Conservation (phyloP, 1,284 basidiomycete species). For the Chiua sp. region DNA sequence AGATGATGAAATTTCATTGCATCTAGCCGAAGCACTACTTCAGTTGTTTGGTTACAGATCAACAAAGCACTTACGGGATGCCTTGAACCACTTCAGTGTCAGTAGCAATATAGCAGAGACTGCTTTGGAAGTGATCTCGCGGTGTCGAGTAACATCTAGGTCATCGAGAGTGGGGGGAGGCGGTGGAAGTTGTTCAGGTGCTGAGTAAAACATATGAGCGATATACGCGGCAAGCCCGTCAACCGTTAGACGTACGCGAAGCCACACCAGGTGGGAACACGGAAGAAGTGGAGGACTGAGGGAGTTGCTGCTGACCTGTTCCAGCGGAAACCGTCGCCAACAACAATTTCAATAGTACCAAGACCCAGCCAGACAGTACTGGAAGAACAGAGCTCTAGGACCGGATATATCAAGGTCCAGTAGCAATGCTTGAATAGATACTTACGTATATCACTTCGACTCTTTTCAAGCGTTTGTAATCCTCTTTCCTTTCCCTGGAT, state of each 20-base stretch:
- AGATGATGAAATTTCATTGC: slow-evolving; percentile 99
- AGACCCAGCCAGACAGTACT: slow-evolving; percentile 84
- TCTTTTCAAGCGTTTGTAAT: slow-evolving; percentile 83
- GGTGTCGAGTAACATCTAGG: slow-evolving; percentile 92
- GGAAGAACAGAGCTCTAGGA: slow-evolving; percentile 78
- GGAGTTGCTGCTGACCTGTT: slow-evolving; percentile 56
- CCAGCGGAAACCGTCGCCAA: slow-evolving; percentile 89
- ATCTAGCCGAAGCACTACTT: slow-evolving; percentile 54
- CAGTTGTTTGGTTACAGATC: neutral
- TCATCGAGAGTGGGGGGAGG: slow-evolving; percentile 91
- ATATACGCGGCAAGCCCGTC: slow-evolving; percentile 1
- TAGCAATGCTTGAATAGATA: neutral
- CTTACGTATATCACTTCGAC: slow-evolving; percentile 93
- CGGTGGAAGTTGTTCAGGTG: slow-evolving; percentile 64
- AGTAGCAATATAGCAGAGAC: slow-evolving; percentile 94
- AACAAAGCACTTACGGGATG: slow-evolving; percentile 73
- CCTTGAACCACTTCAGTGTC: slow-evolving; percentile 98
- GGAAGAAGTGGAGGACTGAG: slow-evolving; percentile 64
- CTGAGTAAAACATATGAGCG: slow-evolving; percentile 37
- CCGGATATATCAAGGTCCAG: slow-evolving; percentile 5
- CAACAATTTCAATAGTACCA: slow-evolving; percentile 88
- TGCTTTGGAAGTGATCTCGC: slow-evolving; percentile 97
- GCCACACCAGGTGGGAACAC: slow-evolving; percentile 72
- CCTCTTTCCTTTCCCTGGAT: slow-evolving; percentile 72
- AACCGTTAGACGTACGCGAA: slow-evolving; percentile 57